These are phyloP conservation scores for Acer campestre DNA, from an alignment of 345 rosid species.

Conservation along the genomic window DNA sequence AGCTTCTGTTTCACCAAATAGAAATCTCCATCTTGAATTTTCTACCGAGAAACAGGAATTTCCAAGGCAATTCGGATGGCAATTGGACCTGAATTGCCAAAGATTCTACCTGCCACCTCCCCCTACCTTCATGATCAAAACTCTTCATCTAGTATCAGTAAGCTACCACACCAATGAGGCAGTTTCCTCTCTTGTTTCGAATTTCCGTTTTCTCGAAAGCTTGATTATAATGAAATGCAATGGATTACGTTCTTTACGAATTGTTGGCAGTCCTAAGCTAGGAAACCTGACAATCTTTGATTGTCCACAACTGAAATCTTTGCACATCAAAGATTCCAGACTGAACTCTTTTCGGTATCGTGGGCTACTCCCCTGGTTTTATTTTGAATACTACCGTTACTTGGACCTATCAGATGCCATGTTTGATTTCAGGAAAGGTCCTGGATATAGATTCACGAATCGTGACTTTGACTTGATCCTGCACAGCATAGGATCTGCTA, in stretches of 20 bases:
- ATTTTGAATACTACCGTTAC: not conserved
- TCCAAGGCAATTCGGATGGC: slow-evolving; percentile 13
- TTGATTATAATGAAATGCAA: not conserved
- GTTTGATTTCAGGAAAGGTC: slow-evolving; percentile 19
- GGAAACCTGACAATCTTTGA: slow-evolving; percentile 1
- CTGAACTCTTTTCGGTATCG: slow-evolving; percentile 12
- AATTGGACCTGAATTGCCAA: not conserved
- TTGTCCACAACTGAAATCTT: not conserved
- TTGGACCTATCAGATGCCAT: slow-evolving; percentile 9
- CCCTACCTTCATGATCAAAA: slow-evolving; percentile 10
- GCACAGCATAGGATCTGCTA: not conserved
- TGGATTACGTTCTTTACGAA: not conserved
- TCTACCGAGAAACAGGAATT: slow-evolving; percentile 5
- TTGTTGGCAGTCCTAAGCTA: slow-evolving; percentile 5
- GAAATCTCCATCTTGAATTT: slow-evolving; percentile 17
- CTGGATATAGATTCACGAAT: not conserved
- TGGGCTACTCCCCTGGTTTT: slow-evolving; percentile 13
- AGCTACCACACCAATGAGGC: not conserved
- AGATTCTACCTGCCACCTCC: not conserved
- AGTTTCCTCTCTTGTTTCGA: slow-evolving; percentile 7
- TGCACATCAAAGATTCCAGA: not conserved
- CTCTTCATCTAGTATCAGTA: slow-evolving; percentile 11
- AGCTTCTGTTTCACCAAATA: not conserved
- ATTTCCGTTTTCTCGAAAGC: slow-evolving; percentile 6
- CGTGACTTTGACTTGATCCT: not conserved